A percentile compares a stretch with the other conserved stretches of the same genome.
Conservation (phyloP, 768 basidiomycete genomes). For the Termitomyces sp. region DNA sequence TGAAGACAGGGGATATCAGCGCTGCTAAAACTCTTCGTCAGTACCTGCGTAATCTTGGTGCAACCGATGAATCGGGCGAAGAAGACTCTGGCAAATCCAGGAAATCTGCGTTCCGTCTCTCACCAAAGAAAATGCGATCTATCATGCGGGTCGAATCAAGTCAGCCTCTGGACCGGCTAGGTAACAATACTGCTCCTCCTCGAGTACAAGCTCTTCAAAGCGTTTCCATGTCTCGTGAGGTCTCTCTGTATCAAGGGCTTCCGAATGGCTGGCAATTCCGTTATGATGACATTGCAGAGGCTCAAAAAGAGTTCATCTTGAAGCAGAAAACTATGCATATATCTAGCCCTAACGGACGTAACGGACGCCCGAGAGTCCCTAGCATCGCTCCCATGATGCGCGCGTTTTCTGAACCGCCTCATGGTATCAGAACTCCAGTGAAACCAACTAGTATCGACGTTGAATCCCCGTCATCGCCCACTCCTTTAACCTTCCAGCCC, state of each 20-base stretch:
- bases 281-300: conserved; percentile 28
- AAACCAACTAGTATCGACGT: conserved; percentile 16
- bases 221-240: conserved; percentile 37
- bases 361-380: conserved; percentile 29
- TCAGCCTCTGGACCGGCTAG: conserved; percentile 4
- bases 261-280: conserved; percentile 44
- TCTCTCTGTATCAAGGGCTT: conserved; percentile 39
- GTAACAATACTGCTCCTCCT: conserved; percentile 8
- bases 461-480: conserved; percentile 7
- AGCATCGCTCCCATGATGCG: conserved; percentile 32
- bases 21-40: conserved; percentile 12
- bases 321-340: conserved; percentile 2
- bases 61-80: neutral
- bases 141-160: neutral
- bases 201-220: conserved; percentile 11
- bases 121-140: neutral
- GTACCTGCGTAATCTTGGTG: conserved; percentile 7
- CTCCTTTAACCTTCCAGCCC: conserved; percentile 5
- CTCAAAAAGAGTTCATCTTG: conserved; percentile 18
- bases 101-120: neutral
- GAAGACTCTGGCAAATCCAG: neutral
- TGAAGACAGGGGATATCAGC: conserved; percentile 12
- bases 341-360: conserved; percentile 6
- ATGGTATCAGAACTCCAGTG: neutral
- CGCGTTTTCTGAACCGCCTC: conserved; percentile 3